Conservation (phyloP, 2,329 filamentous ascomycete genomes). For the Zarea fungicola region DNA sequence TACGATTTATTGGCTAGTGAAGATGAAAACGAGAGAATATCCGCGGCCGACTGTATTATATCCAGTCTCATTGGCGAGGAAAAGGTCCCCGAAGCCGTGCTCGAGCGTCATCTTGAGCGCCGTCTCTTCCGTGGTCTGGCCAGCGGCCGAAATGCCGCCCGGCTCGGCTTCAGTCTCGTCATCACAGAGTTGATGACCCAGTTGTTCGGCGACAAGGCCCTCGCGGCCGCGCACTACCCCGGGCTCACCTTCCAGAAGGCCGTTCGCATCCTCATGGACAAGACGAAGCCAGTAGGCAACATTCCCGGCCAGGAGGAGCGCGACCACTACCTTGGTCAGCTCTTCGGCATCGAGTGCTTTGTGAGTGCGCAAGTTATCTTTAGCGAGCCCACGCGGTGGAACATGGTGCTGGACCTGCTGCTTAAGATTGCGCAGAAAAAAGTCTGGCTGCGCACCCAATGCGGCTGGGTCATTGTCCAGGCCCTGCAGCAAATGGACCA, state of each 20-base stretch:
- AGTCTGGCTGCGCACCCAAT: conserved; percentile 84
- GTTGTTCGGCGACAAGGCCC: conserved; percentile 51
- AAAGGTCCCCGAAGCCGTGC: conserved; percentile 45
- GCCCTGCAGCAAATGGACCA: conserved; percentile 59
- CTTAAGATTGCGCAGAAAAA: conserved; percentile 74
- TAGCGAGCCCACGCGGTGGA: conserved; percentile 54
- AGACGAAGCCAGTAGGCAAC: conserved; percentile 49
- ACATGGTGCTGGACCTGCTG: conserved; percentile 64
- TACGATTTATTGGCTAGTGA: conserved; percentile 60
- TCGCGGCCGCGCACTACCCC: conserved; percentile 43
- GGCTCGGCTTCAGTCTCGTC: conserved; percentile 84
- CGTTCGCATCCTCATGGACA: conserved; percentile 48
- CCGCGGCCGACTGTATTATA: conserved; percentile 54
- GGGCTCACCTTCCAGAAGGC: conserved; percentile 52
- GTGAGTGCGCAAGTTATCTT: conserved; percentile 74
- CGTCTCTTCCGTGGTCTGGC: conserved; percentile 82
- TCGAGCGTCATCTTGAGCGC: conserved; percentile 56
- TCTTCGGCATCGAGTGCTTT: conserved; percentile 84
- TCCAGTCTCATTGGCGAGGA: conserved; percentile 48
- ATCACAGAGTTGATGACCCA: conserved; percentile 75
- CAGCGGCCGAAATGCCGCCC: conserved; percentile 81
- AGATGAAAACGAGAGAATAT: conserved; percentile 49
- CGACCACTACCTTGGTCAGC: conserved; percentile 76
- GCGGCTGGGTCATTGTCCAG: conserved; percentile 74
- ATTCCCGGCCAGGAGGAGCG: conserved; percentile 69